Conservation (phyloP, 108 stramenopile genomes). For the Pseudonitzschia pungens region DNA sequence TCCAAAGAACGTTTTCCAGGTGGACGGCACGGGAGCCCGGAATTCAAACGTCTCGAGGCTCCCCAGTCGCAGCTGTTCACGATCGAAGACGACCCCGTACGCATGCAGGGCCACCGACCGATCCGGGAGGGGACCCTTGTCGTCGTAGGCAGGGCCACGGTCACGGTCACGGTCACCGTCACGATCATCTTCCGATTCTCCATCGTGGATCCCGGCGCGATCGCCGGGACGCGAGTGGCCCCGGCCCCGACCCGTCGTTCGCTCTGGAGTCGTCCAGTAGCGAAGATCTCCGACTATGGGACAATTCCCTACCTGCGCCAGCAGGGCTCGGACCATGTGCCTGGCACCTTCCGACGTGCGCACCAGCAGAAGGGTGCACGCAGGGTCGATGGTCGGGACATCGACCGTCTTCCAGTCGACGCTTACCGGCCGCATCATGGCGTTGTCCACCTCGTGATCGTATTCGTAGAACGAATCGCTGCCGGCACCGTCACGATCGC, state of each 20-base stretch:
- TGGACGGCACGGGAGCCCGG: slow-evolving; percentile 51
- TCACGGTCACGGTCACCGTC: neutral
- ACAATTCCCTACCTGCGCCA: slow-evolving; percentile 53
- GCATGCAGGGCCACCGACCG: slow-evolving; percentile 86
- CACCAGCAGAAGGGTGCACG: neutral
- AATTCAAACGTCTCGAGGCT: slow-evolving; percentile 48
- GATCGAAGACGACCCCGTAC: slow-evolving; percentile 41
- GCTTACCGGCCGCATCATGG: neutral
- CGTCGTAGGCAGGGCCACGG: slow-evolving; percentile 1
- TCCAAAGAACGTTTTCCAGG: slow-evolving; percentile 58
- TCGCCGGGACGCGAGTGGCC: too few species aligned
- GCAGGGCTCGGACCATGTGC: slow-evolving; percentile 80
- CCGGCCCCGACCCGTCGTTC: too few species aligned
- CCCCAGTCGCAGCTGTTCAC: slow-evolving; percentile 47
- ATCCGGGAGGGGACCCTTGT: slow-evolving; percentile 56
- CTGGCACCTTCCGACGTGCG: slow-evolving; percentile 72
- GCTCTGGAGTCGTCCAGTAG: slow-evolving; percentile 41
- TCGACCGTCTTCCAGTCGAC: neutral
- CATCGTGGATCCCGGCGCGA: neutral
- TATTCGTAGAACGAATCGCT: neutral
- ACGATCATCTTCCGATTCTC: neutral
- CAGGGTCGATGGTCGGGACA: neutral
- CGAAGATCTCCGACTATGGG: slow-evolving; percentile 79
- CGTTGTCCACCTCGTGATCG: neutral
- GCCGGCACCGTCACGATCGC: too few species aligned